These are phyloP conservation scores for Ophiostoma himal-ulmi DNA, from an alignment of 2,329 filamentous ascomycete species.

Conservation along the genomic window DNA sequence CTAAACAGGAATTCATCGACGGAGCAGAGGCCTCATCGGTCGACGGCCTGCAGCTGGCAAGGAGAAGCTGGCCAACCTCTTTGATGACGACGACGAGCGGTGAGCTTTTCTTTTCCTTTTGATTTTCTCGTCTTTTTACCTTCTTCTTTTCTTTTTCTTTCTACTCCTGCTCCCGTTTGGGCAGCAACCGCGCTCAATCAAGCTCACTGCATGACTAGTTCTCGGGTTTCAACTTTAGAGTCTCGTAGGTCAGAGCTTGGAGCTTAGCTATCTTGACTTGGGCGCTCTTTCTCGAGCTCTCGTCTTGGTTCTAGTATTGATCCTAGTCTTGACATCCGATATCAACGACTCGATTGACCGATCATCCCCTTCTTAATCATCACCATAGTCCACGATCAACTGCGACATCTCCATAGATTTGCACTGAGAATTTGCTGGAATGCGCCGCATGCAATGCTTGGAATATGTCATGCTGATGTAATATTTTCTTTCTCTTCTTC, in stretches of 20 bases:
- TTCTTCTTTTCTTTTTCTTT: not conserved
- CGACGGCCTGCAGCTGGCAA: not conserved
- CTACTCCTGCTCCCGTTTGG: not conserved
- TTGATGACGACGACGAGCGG: slow-evolving; percentile 11
- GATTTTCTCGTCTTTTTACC: not conserved
- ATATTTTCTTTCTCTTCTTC: not conserved
- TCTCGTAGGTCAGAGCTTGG: not conserved
- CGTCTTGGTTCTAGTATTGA: too few relatives aligned
- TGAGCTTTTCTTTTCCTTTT: not conserved
- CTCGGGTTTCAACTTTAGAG: too few relatives aligned
- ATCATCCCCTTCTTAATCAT: not conserved
- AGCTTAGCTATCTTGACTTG: not conserved
- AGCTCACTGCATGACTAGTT: not conserved
- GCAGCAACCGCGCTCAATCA: not conserved
- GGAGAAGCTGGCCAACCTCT: not conserved
- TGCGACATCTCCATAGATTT: not conserved
- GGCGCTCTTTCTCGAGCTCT: too few relatives aligned
- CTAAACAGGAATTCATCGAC: too few relatives aligned
- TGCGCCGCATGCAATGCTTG: not conserved
- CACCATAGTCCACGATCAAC: not conserved
- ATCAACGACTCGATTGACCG: not conserved
- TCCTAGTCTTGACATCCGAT: not conserved
- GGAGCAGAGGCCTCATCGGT: not conserved
- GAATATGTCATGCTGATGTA: not conserved
- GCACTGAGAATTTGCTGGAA: not conserved